Conservation (phyloP, 305 asterid genomes). For the Ilex paraguariensis region DNA sequence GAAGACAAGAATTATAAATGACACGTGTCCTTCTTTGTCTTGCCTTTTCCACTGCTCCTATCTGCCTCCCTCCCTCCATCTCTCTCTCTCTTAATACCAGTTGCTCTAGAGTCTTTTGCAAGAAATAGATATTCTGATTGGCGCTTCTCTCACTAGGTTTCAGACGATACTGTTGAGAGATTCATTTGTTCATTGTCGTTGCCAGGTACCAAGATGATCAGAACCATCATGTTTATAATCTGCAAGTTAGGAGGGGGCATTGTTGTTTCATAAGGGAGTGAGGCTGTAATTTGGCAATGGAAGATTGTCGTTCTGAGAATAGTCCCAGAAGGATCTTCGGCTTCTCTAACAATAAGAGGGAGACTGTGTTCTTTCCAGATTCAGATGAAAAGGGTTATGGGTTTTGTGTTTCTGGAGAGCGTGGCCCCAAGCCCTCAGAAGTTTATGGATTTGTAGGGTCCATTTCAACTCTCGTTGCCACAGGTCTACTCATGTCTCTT, state of each 20-base stretch:
- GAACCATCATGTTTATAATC: neutral
- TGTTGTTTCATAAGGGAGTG: too few relatives aligned
- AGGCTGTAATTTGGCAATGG: constrained; percentile 27
- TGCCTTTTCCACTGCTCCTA: too few relatives aligned
- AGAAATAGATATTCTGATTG: constrained; percentile 98
- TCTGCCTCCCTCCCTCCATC: too few relatives aligned
- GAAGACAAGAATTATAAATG: too few relatives aligned
- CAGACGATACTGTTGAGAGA: constrained; percentile 91
- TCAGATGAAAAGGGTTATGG: constrained; percentile 43
- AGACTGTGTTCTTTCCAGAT: constrained; percentile 31
- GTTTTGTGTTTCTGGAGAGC: constrained; percentile 65
- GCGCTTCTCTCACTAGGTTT: constrained; percentile 98
- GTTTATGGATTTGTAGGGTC: constrained; percentile 87
- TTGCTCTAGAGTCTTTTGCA: constrained; percentile 31
- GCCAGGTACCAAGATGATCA: constrained; percentile 57
- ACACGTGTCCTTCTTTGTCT: too few relatives aligned
- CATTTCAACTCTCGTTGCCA: constrained; percentile 65
- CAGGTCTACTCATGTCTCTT: constrained; percentile 31
- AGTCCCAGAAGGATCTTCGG: constrained; percentile 81
- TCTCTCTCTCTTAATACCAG: neutral
- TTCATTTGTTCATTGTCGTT: constrained; percentile 91
- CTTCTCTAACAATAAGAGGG: constrained; percentile 59
- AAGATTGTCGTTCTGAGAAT: constrained; percentile 66
- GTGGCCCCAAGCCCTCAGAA: constrained; percentile 71
- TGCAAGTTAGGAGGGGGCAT: too few relatives aligned